Conservation (phyloP, 2,329 filamentous ascomycete species). For the Talaromyces sp. region DNA sequence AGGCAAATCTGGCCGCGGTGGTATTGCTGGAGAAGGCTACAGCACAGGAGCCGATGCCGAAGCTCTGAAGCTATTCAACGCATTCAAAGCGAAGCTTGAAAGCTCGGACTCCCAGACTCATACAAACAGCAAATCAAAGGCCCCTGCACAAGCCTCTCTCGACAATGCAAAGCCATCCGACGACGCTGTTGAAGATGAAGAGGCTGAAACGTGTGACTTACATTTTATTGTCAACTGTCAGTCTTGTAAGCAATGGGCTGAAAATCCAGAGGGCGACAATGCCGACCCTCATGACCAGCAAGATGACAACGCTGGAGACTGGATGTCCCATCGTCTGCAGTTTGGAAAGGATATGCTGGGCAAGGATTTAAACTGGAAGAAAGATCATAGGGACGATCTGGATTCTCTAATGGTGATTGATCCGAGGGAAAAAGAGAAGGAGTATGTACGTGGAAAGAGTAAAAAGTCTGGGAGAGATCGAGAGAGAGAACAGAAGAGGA, state of each 20-base stretch:
- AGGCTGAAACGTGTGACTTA: slow-evolving; percentile 76
- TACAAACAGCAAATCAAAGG: slow-evolving; percentile 10
- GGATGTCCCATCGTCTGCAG: slow-evolving; percentile 79
- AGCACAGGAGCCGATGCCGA: slow-evolving; percentile 53
- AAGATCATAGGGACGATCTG: slow-evolving; percentile 69
- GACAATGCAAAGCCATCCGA: neutral
- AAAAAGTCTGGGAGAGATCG: slow-evolving; percentile 45
- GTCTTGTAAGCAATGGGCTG: slow-evolving; percentile 74
- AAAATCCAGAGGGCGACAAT: slow-evolving; percentile 45
- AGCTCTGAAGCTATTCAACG: slow-evolving; percentile 65
- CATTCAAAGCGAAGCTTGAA: slow-evolving; percentile 74
- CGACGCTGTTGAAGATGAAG: slow-evolving; percentile 45
- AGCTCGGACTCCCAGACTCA: slow-evolving; percentile 23
- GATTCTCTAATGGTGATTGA: slow-evolving; percentile 78
- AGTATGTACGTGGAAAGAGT: slow-evolving; percentile 53
- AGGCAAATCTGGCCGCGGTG: slow-evolving; percentile 45
- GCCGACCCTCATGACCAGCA: slow-evolving; percentile 45
- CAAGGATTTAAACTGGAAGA: slow-evolving; percentile 84
- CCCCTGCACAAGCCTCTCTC: slow-evolving; percentile 5
- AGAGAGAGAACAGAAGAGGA: slow-evolving; percentile 31
- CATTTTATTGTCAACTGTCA: slow-evolving; percentile 96
- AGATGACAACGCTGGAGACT: slow-evolving; percentile 52
- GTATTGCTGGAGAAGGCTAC: slow-evolving; percentile 40
- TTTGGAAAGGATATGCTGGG: slow-evolving; percentile 87
- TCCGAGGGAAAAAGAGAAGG: slow-evolving; percentile 73